phyloP scores from a whole-genome alignment of 179 eudicot species.

The Sideroxylon spinosum region DNA sequence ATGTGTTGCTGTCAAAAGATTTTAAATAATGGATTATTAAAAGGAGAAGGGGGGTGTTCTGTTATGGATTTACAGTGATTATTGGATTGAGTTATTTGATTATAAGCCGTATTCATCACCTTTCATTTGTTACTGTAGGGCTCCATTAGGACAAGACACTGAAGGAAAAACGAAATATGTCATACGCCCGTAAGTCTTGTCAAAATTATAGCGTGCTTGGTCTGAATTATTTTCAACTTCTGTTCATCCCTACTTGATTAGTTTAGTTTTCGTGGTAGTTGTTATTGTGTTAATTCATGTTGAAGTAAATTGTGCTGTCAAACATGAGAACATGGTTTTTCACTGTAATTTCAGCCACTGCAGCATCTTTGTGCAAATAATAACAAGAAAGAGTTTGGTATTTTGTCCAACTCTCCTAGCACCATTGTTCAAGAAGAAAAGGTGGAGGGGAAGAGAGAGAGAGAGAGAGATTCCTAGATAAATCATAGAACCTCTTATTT shows the following conservation, averaged over 20 bases:
- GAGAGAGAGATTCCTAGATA: background rate
- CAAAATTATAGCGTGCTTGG: background rate
- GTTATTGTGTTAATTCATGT: background rate
- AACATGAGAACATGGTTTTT: background rate
- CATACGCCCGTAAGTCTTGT: conserved; percentile 74
- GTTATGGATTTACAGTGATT: background rate
- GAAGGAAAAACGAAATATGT: conserved; percentile 92
- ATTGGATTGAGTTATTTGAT: background rate
- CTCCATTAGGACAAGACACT: conserved; percentile 68
- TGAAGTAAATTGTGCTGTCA: background rate
- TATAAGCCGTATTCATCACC: background rate
- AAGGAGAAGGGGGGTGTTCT: too few relatives aligned
- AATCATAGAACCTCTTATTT: background rate
- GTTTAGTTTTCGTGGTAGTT: background rate
- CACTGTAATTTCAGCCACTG: background rate
- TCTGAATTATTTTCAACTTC: background rate
- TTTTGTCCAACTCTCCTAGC: background rate
- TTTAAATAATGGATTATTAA: too few relatives aligned
- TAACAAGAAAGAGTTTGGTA: background rate
- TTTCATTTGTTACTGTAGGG: conserved; percentile 34
- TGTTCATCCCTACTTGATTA: background rate
- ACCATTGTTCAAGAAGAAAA: background rate
- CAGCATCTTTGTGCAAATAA: background rate
- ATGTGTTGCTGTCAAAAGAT: background rate
- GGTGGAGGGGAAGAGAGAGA: background rate